Conservation (phyloP, 371 early-diverging fungal genomes). For the Mucor saturninus region DNA sequence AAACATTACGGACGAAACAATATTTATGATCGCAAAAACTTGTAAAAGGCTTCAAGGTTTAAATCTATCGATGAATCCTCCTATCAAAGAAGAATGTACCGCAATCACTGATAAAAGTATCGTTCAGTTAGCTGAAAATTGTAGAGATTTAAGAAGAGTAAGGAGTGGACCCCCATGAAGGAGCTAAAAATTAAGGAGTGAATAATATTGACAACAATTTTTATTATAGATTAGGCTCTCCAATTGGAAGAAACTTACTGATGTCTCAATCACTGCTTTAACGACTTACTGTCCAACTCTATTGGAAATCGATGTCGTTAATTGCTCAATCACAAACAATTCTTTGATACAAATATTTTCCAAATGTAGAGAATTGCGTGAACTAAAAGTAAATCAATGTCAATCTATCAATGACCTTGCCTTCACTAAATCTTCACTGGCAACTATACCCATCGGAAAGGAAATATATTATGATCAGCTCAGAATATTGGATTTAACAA, state of each 20-base stretch:
- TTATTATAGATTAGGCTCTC: constrained; percentile 62
- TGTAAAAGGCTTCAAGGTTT: constrained; percentile 51
- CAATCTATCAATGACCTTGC: constrained; percentile 52
- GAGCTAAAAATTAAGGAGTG: background rate
- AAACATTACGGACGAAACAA: constrained; percentile 39
- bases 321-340: constrained; percentile 57
- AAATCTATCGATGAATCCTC: constrained; percentile 47
- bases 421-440: constrained; percentile 41
- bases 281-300: constrained; percentile 58
- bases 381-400: constrained; percentile 56
- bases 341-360: constrained; percentile 52
- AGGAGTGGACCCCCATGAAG: constrained; percentile 9
- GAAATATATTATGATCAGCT: constrained; percentile 51
- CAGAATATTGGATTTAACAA: constrained; percentile 65
- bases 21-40: constrained; percentile 39
- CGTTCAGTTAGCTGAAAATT: constrained; percentile 40
- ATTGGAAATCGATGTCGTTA: constrained; percentile 63
- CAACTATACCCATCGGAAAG: constrained; percentile 1
- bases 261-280: constrained; percentile 55
- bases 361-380: constrained; percentile 56
- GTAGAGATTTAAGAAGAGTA: constrained; percentile 49
- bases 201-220: constrained; percentile 4
- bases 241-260: constrained; percentile 57
- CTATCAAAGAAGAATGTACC: constrained; percentile 27
- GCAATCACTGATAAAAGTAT: constrained; percentile 49